Evolutionary conservation across 495 filamentous ascomycete species (phyloP), one percentile per base, ranked within the genome.

Genomic region (Rhypophila decipiens): DNA sequence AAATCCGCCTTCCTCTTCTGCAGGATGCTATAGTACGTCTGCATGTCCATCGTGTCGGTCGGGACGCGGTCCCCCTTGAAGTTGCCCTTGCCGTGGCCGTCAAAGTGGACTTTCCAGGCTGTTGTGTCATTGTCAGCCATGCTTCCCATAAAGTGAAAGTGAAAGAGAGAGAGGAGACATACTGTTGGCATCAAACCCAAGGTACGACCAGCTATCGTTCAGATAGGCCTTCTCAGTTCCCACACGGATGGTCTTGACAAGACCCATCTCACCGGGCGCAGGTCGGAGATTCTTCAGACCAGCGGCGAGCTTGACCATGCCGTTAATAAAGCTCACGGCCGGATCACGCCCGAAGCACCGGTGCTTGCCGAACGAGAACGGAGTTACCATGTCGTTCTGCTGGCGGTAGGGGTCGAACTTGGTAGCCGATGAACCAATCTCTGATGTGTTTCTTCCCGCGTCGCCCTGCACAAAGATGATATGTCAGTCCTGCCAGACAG

Each of bases 121-220:
- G 43, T 42, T 24, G 8, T 11, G 20, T 11, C 2, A 21, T n/a
- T 20, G 23, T 39, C 17, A 44, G 34, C 33, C 33, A 27, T n/a
- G 4, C 21, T 5, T 23, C 11, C 2, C 21, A 13, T 19, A 2
- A 39, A 33, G 35, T n/a, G n/a, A n/a, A n/a, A n/a, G n/a, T n/a
- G n/a, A 39, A 17, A 17, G 13, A 29, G 31, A 4, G 15, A n/a
- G 18, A 27, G 18, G 21, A 37, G 21, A 48, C 58, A 58, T 44
- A 55, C 52, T 51, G 31, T 43, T 51, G 4, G 63, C 58, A 31
- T 68, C 65, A 41, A 63, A 66, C 22, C 53, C 53, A 18, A 68
- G 52, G 23, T 60, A 65, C n/a, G 61, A 65, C 65, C 65, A 68
- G 44, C 59, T 68, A 31, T 68, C 63, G 24, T 68, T 66, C 33